Base-by-base conservation (phyloP, 75 land plant genomes). In the Cryptomeria japonica region DNA sequence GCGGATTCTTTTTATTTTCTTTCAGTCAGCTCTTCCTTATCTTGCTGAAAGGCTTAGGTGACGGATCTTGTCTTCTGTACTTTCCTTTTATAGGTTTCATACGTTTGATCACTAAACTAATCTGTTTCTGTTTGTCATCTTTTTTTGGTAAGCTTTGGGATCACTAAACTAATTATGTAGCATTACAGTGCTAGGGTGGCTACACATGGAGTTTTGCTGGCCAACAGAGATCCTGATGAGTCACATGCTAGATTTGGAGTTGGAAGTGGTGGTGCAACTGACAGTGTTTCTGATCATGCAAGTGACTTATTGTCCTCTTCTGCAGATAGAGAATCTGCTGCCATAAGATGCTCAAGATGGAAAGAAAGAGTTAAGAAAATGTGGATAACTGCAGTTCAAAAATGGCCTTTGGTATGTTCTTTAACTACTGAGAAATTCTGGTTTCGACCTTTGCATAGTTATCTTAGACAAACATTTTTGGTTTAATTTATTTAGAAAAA, bases 41-140 rank as follows among this genome's bases (percentile, higher is more conserved):
- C 92, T 98, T 80, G 94, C 96, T 18, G 99, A 97, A 87, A 93
- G 99, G 89, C 89, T 96, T 61, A 97, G 99, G 99, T 95, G 88
- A 15, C 5, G 39, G n/a, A 44, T 83, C 41, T 53, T 32, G 36
- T 34, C 51, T 79, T 72, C 18, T 58, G 2, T 80, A 31, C 34
- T 86, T 86, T 86, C 88, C 88, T 36, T 47, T 87, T 86, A 31
- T 46, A 22, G 28, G 34, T 38, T 87, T 87, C 34, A 10, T 12
- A 82, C 12, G 3, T 82, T 82, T 46, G 32, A 46, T 44, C n/a
- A 44, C 44, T 80, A 22, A n/a, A 9, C 10, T 25, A 34, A 38
- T 78, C 42, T 49, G 7, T 38, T 78, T 76, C 42, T 80, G 84
- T 80, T 25, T n/a, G 44, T 44, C 44, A 44, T 46, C n/a, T 49